Base-by-base conservation (phyloP, 2,329 filamentous ascomycete genomes). In the Aspergillus novoparasiticus region DNA sequence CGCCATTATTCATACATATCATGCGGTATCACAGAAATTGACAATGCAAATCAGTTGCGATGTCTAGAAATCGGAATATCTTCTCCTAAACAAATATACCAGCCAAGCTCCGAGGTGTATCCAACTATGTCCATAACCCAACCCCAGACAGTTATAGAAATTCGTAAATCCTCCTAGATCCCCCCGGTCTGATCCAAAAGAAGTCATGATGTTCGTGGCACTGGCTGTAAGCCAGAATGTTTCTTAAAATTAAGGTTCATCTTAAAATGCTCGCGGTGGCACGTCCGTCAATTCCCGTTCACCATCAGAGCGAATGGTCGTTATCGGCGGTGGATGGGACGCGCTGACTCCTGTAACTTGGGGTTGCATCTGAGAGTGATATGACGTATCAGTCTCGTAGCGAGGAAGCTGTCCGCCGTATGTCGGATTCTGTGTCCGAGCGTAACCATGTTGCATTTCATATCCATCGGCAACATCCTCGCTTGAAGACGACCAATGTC, bases 401-500 rank as follows among this genome's bases (percentile, higher is more conserved):
- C 64, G 66, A 6, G 71, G 66, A 41, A 71, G 61, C 2, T 64
- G 66, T 2, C 61, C 68, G 58, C 58, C 58, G 26, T 67, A 58
- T n/a, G 34, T 64, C 6, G 71, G 70, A 11, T 73, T 73, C 21
- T 70, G 69, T 16, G 73, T 57, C 53, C 60, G 68, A 26, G 65
- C 51, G 61, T 76, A 75, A 3, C 71, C 70, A 50, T 68, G 64
- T 57, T 75, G 75, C 78, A 79, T 79, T 64, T 79, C 77, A 64
- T 73, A 79, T 1, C 73, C 75, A 53, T 72, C 68, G 2, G 68
- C 69, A 6, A 75, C 77, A 57, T 79, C 77, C 55, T 79, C 78
- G 23, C 76, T 77, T 1, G 77, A 78, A 1, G 72, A 74, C 2
- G 76, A 79, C 70, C 72, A 79, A 50, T 72, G 68, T 0, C 72